Percentiles rank a stretch among this genome's conserved stretches.
These are phyloP conservation scores for Candida nemodendra DNA, from an alignment of 805 yeast species.

Conservation along the genomic window DNA sequence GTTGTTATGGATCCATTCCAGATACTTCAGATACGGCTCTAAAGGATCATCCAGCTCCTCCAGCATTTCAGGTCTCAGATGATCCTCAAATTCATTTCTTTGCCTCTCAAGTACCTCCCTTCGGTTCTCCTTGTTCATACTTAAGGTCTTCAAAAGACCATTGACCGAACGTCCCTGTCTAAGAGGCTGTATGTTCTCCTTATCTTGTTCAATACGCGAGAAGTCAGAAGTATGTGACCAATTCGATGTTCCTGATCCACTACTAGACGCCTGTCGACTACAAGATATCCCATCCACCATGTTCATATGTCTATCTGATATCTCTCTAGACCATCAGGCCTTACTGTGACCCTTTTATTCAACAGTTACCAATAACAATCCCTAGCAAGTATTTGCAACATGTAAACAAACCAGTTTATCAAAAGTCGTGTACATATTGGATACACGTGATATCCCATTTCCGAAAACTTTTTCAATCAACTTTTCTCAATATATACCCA, in stretches of 20 bases:
- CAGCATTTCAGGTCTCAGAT: conserved; percentile 38
- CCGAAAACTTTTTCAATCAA: too few relatives aligned
- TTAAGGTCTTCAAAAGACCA: conserved; percentile 48
- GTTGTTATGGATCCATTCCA: conserved; percentile 65
- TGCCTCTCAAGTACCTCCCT: conserved; percentile 26
- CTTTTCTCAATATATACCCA: too few relatives aligned
- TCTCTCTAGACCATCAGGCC: too few relatives aligned
- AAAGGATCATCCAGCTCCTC: conserved; percentile 82
- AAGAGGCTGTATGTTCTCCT: conserved; percentile 73
- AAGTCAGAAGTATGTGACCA: conserved; percentile 24
- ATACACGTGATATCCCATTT: too few relatives aligned
- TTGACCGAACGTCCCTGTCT: conserved; percentile 67
- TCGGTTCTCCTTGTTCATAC: conserved; percentile 21
- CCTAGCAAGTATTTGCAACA: too few relatives aligned
- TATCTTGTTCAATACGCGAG: conserved; percentile 52
- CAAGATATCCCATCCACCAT: neutral
- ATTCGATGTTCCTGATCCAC: conserved; percentile 7
- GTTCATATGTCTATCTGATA: neutral
- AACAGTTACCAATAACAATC: too few relatives aligned
- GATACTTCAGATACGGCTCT: conserved; percentile 69
- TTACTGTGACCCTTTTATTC: too few relatives aligned
- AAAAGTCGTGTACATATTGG: too few relatives aligned
- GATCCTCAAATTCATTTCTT: conserved; percentile 47
- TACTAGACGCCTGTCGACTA: conserved; percentile 4
- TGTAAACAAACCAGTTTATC: too few relatives aligned